Evolutionary conservation across 306 rosid genomes (phyloP), one percentile per base, ranked within the genome.

Genomic region (Acacia melanoxylon): DNA sequence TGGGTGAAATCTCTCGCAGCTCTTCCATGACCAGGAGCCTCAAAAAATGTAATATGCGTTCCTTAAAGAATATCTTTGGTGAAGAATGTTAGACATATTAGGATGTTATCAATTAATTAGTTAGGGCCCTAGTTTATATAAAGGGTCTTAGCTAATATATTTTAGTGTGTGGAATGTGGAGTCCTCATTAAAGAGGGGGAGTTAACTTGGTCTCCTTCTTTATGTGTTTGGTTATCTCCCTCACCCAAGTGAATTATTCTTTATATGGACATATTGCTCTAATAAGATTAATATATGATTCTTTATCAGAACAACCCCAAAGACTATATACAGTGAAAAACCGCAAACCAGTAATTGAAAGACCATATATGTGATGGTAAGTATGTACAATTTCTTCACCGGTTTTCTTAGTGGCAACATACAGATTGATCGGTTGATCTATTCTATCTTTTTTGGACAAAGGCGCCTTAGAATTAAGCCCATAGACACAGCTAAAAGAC

Each of bases 251-350:
- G 2, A 2, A 2, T 29, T 29, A 29, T 29, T 29, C 31, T 29
- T 29, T 29, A 29, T 29, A 29, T 29, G 31, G 2, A 1, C 31
- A 29, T 29, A 1, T 29, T 29, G 2, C 2, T 29, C 31, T 29
- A 29, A 29, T 29, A 29, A 29, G 31, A 29, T 29, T 29, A 29
- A 29, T 29, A 29, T 2, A 29, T 29, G 2, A 1, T 29, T 1
- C 31, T 29, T 29, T 27, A 67, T 92, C 94, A n/a, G 95, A 97
- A n/a, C 96, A 81, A 14, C 97, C 97, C 95, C 97, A 92, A 0
- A 94, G 98, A 40, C 96, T 96, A 67, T 92, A 94, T 16, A 92
- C 96, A 0, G 98, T 94, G 82, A 94, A 92, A 82, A 92, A 94
- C 17, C 96, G 68, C 80, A 94, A 81, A 11, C 92, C 95, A 0